Evolutionary conservation across 192 early-diverging fungal genomes (phyloP).

Genomic region (Backusella australiensis): DNA sequence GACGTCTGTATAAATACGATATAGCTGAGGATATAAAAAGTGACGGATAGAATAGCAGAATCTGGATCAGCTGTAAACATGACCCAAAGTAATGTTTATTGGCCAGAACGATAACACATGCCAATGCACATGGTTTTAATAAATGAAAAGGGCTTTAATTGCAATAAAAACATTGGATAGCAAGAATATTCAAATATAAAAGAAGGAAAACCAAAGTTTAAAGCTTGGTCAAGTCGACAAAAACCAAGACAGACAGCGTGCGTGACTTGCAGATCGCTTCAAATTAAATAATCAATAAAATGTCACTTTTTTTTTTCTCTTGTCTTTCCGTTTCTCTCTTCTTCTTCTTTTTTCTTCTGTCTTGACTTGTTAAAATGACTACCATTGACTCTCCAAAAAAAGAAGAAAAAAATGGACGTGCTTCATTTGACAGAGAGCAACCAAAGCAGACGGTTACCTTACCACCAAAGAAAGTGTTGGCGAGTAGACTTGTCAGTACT

Average conservation of each 20-base stretch:
- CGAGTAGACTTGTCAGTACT: not conserved
- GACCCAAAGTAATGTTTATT: not conserved
- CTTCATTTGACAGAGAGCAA: constrained; percentile 8
- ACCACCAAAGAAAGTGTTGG: constrained; percentile 15
- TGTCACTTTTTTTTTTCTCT: not conserved
- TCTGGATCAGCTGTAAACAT: not conserved
- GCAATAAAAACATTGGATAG: not conserved
- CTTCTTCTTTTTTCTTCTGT: not conserved
- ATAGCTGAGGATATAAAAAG: not conserved
- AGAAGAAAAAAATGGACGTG: not conserved
- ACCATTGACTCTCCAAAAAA: constrained; percentile 15
- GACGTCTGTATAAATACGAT: not conserved
- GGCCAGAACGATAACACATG: not conserved
- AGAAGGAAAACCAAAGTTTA: too few species aligned
- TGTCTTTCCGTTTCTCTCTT: not conserved
- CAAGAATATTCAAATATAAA: not conserved
- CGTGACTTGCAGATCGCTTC: not conserved
- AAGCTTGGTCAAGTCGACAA: not conserved
- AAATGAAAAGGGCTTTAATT: not conserved
- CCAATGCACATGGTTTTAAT: not conserved
- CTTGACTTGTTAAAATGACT: not conserved
- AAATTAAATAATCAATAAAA: not conserved
- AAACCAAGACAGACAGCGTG: not conserved
- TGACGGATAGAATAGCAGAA: not conserved
- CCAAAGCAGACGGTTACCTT: constrained; percentile 1